Evolutionary conservation across 2,329 filamentous ascomycete genomes (phyloP).

Genomic region (Neofusicoccum kwambonambiense): DNA sequence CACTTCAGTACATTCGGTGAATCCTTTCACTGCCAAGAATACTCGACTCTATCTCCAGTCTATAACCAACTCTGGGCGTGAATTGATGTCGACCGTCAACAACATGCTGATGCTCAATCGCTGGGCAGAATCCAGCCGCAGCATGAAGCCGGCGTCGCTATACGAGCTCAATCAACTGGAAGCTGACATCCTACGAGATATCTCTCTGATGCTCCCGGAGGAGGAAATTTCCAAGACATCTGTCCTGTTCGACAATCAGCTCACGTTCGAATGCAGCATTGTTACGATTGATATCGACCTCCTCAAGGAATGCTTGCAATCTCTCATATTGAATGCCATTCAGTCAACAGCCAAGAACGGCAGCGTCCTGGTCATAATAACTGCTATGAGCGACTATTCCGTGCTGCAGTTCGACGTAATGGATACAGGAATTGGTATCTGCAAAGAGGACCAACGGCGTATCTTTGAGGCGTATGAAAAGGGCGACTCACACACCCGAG

Average conservation of each 20-base stretch:
- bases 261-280: constrained; percentile 30
- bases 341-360: constrained; percentile 40
- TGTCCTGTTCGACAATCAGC: constrained; percentile 34
- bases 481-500: constrained; percentile 35
- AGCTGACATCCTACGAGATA: constrained; percentile 31
- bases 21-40: constrained; percentile 18
- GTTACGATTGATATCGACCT: constrained; percentile 40
- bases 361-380: constrained; percentile 36
- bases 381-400: constrained; percentile 30
- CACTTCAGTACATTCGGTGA: too few relatives aligned
- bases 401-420: constrained; percentile 40
- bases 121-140: constrained; percentile 37
- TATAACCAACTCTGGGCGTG: constrained; percentile 42
- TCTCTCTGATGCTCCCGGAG: constrained; percentile 29
- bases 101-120: constrained; percentile 45
- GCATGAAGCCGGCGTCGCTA: constrained; percentile 25
- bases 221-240: constrained; percentile 29
- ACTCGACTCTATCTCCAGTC: constrained; percentile 32
- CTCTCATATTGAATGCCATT: constrained; percentile 43
- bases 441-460: constrained; percentile 32
- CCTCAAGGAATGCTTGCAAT: constrained; percentile 45
- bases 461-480: constrained; percentile 49
- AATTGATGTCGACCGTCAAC: constrained; percentile 47
- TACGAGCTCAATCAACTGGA: constrained; percentile 35
- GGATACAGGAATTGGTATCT: constrained; percentile 46